phyloP scores from a whole-genome alignment of 1,284 basidiomycete species.

The Rhizopogon parksii region DNA sequence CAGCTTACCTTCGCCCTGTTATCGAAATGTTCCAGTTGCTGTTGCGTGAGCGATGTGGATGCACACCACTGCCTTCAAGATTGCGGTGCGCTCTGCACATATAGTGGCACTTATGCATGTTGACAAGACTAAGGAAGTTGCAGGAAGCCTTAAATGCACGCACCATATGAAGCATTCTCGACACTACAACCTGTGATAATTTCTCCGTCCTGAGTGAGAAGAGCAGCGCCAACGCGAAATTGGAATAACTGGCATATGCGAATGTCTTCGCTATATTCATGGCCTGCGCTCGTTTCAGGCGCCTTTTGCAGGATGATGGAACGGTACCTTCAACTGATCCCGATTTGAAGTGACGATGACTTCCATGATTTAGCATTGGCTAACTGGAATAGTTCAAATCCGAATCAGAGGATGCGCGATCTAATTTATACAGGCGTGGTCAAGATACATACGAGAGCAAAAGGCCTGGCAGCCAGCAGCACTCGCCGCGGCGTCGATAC shows the following conservation, averaged over 20 bases:
- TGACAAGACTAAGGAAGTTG: background rate
- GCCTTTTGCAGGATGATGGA: background rate
- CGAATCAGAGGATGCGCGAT: no score
- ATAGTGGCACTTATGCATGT: conserved; percentile 57
- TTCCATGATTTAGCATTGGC: background rate
- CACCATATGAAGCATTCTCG: conserved; percentile 89
- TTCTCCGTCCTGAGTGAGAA: conserved; percentile 61
- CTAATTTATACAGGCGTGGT: no score
- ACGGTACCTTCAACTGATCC: conserved; percentile 29
- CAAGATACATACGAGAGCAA: no score
- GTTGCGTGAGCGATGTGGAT: conserved; percentile 9
- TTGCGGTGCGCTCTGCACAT: conserved; percentile 84
- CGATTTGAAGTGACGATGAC: conserved; percentile 9
- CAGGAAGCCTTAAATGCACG: conserved; percentile 7
- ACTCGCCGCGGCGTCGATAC: no score
- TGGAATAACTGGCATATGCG: conserved; percentile 73
- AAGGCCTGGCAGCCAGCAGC: no score
- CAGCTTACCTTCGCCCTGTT: conserved; percentile 67
- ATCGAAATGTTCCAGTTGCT: background rate
- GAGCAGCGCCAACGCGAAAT: conserved; percentile 83
- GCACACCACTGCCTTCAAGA: conserved; percentile 79
- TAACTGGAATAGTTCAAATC: background rate
- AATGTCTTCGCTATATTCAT: conserved; percentile 41
- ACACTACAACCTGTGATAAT: conserved; percentile 82
- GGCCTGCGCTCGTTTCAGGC: background rate